A percentile compares a stretch with the other conserved stretches of the same genome.
Evolutionary conservation across 2,329 filamentous ascomycete genomes (phyloP).

Genomic region (Phymatotrichopsis omnivora): DNA sequence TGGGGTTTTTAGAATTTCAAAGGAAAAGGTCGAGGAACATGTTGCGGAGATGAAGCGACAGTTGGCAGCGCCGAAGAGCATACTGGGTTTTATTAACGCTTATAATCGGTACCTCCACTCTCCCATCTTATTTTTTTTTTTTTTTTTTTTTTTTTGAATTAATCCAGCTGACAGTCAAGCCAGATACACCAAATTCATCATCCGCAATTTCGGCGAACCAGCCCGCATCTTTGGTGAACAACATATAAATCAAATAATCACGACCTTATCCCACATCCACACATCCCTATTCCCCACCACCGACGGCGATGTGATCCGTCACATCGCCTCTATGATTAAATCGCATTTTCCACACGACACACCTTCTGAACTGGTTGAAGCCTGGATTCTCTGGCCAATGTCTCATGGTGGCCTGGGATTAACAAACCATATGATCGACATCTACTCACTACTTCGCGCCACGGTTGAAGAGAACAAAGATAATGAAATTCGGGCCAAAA

Average conservation of each 20-base stretch:
- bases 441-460: conserved; percentile 37
- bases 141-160: no score
- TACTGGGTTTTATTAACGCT: conserved; percentile 50
- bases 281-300: conserved; percentile 40
- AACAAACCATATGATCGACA: conserved; percentile 39
- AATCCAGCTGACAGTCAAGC: no score
- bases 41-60: conserved; percentile 50
- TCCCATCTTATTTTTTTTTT: no score
- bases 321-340: conserved; percentile 45
- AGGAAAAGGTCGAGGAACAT: conserved; percentile 48
- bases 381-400: conserved; percentile 41
- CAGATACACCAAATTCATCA: no score
- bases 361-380: conserved; percentile 41
- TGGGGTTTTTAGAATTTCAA: conserved; percentile 51
- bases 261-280: conserved; percentile 45
- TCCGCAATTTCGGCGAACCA: conserved; percentile 46
- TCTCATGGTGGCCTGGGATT: conserved; percentile 42
- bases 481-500: conserved; percentile 33
- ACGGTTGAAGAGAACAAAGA: conserved; percentile 31
- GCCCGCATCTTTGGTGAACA: conserved; percentile 46
- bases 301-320: conserved; percentile 43
- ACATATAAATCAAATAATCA: conserved; percentile 48
- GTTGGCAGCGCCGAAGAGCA: conserved; percentile 45
- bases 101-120: conserved; percentile 50
- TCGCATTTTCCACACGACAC: conserved; percentile 43